Base-by-base conservation (phyloP, 768 basidiomycete species). In the Clitopilus hobsonii region DNA sequence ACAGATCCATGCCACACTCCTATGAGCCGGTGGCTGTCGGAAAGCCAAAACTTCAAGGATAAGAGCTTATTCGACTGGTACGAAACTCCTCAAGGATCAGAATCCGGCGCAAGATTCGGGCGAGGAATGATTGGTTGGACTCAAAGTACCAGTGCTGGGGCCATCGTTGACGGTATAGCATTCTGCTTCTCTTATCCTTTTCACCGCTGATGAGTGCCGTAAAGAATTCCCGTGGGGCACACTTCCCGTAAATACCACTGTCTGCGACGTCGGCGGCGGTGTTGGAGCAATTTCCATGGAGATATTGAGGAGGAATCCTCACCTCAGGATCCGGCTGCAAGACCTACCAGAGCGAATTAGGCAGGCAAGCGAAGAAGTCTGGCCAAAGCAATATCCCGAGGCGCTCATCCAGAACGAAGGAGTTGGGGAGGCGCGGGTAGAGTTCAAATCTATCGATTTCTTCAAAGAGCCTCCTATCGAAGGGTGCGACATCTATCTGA, bases 201-300 rank as follows among this genome's bases (percentile, higher is more conserved):
- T 14, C 7, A 30, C 29, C n/a, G n/a, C n/a, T n/a, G n/a, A n/a
- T n/a, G n/a, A n/a, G 29, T 30, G 29, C 29, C n/a, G 18, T 28
- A 23, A 38, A 75, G 74, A 61, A 0, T 75, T 66, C 51, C 66
- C 71, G 6, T 78, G 74, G 76, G 62, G 58, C 0, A 41, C 60
- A n/a, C 58, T 73, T 4, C 55, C 63, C 13, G 7, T 30, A 3
- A 67, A 64, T 11, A 59, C 69, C 3, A 60, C 61, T 2, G 63
- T 78, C 16, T 73, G 73, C 51, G 76, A 78, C 60, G 65, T 77
- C 11, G 76, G 73, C 13, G 71, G 74, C 5, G 70, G 72, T 5
- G 65, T 70, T 38, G 77, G 77, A 1, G 60, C 67, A 41, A 60
- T 68, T 16, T 62, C 69, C 1, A 63, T 77, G 38, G 56, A 58